phyloP scores from a whole-genome alignment of 2,329 filamentous ascomycete species.

The Fusarium sp. region DNA sequence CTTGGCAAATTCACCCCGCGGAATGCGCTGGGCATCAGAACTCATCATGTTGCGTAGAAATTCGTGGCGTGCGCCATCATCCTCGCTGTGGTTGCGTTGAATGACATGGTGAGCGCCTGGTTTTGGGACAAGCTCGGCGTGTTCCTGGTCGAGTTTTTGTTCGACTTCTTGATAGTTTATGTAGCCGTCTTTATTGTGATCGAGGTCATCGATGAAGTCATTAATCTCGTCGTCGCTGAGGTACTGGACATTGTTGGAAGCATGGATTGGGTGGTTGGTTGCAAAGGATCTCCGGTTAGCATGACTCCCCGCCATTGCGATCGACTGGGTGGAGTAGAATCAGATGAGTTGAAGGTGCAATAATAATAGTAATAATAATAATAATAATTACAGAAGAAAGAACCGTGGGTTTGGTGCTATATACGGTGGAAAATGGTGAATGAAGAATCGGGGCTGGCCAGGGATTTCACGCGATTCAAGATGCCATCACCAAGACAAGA shows the following conservation, averaged over 20 bases:
- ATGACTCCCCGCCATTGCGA: constrained; percentile 8
- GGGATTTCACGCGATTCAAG: background rate
- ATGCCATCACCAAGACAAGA: background rate
- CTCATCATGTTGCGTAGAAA: constrained; percentile 63
- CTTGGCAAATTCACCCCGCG: constrained; percentile 56
- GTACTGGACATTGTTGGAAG: constrained; percentile 44
- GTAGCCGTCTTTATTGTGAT: constrained; percentile 60
- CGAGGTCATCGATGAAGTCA: constrained; percentile 61
- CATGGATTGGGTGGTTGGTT: constrained; percentile 42
- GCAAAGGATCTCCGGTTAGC: constrained; percentile 21
- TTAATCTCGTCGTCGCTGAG: constrained; percentile 60
- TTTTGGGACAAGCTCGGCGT: constrained; percentile 59
- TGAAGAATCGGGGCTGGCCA: too few relatives aligned
- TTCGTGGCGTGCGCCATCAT: constrained; percentile 56
- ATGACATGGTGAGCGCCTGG: constrained; percentile 57
- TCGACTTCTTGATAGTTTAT: constrained; percentile 63
- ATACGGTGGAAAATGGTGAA: background rate
- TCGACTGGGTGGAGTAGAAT: too few relatives aligned
- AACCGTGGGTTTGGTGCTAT: too few relatives aligned
- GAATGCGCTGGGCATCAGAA: constrained; percentile 53
- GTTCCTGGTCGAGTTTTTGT: constrained; percentile 61
- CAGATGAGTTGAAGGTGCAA: background rate
- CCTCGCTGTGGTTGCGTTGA: constrained; percentile 47
- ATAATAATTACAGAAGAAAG: background rate
- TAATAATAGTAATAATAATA: too few relatives aligned